Conservation (phyloP, 169 alveolate species). For the Cryptosporidium bovis region DNA sequence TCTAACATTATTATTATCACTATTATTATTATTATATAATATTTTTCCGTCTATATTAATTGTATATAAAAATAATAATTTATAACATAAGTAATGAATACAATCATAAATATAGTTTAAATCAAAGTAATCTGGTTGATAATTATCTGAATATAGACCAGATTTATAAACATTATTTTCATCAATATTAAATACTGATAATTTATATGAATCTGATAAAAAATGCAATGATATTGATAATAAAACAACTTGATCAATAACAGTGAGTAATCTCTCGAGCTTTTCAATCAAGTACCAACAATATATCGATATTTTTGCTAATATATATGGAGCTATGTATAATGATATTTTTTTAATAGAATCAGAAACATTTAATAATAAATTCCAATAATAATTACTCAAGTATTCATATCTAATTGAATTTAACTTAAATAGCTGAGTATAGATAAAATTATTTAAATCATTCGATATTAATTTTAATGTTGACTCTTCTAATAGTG, state of each 20-base stretch:
- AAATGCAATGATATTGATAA: conserved; percentile 50
- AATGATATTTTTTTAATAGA: conserved; percentile 31
- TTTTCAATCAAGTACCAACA: conserved; percentile 62
- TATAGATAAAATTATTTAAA: neutral
- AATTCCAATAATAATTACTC: conserved; percentile 21
- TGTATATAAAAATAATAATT: conserved; percentile 4
- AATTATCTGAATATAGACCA: neutral
- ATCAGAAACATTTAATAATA: neutral
- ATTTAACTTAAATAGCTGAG: conserved; percentile 3
- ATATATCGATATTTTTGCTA: conserved; percentile 17
- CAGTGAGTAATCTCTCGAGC: conserved; percentile 29
- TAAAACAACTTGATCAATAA: conserved; percentile 35
- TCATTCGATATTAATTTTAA: conserved; percentile 9
- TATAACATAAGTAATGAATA: conserved; percentile 7
- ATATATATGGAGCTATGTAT: conserved; percentile 28
- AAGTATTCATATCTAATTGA: conserved; percentile 17
- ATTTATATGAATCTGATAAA: conserved; percentile 9
- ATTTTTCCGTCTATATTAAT: neutral
- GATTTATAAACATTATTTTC: neutral
- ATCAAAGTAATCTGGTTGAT: conserved; percentile 12
- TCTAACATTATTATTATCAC: too few relatives aligned
- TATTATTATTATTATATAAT: neutral
- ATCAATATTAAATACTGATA: neutral
- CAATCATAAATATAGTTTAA: conserved; percentile 22
- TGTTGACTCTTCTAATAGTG: conserved; percentile 28